Evolutionary conservation across 192 early-diverging fungal genomes (phyloP).

Genomic region (Mortierella hygrophila): DNA sequence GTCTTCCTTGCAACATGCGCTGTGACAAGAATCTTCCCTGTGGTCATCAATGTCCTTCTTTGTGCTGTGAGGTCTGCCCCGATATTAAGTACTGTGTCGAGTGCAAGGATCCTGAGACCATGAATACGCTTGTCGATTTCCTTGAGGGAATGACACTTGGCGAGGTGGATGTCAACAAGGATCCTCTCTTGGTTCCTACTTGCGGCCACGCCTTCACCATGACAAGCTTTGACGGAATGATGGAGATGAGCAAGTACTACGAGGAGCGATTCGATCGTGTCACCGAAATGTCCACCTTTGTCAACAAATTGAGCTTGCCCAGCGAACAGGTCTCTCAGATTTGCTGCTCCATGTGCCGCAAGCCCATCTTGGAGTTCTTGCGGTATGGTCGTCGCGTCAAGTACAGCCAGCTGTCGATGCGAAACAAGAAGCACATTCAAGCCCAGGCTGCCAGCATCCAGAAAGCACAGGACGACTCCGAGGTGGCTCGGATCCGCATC

Average conservation of each 20-base stretch:
- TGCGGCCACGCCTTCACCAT: constrained; percentile 70
- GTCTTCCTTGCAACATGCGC: constrained; percentile 68
- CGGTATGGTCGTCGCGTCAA: constrained; percentile 58
- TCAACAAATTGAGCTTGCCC: constrained; percentile 26
- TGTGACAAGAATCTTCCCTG: constrained; percentile 61
- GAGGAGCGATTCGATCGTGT: background rate
- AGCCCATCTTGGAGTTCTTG: constrained; percentile 50
- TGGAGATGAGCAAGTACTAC: constrained; percentile 62
- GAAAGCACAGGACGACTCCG: background rate
- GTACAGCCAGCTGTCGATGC: constrained; percentile 35
- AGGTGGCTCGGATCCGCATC: background rate
- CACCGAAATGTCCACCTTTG: constrained; percentile 9
- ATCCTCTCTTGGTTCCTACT: constrained; percentile 58
- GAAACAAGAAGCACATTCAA: constrained; percentile 31
- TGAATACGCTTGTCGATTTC: constrained; percentile 41
- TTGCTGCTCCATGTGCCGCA: constrained; percentile 59
- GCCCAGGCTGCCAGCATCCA: constrained; percentile 2
- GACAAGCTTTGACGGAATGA: constrained; percentile 62
- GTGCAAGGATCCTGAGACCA: constrained; percentile 40
- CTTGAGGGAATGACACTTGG: constrained; percentile 43
- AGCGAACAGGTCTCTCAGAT: constrained; percentile 25
- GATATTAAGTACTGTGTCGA: constrained; percentile 41
- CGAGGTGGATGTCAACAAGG: constrained; percentile 59
- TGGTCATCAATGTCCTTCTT: constrained; percentile 60
- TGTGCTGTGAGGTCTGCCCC: constrained; percentile 63